Conservation (phyloP, 31 red algal genomes). For the Endocladia muricata region DNA sequence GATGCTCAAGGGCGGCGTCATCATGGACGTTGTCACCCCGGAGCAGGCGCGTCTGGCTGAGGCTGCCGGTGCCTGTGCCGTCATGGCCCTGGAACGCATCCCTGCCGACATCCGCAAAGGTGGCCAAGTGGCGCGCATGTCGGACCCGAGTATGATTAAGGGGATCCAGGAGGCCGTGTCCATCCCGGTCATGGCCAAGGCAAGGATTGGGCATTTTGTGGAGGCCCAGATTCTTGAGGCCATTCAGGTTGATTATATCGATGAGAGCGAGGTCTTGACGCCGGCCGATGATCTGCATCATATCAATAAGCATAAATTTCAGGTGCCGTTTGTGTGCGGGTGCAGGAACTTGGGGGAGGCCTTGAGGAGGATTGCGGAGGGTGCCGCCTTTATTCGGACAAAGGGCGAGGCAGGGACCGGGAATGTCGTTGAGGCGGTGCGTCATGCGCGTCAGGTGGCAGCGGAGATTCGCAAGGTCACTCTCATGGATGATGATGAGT, state of each 20-base stretch:
- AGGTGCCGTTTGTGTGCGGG: conserved; percentile 97
- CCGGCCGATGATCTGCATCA: conserved; percentile 95
- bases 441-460: conserved; percentile 83
- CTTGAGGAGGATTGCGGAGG: conserved; percentile 85
- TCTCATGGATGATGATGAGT: conserved; percentile 89
- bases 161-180: conserved; percentile 90
- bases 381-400: conserved; percentile 98
- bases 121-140: conserved; percentile 92
- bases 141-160: conserved; percentile 82
- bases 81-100: conserved; percentile 99
- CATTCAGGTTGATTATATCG: conserved; percentile 94
- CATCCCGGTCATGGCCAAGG: conserved; percentile 99
- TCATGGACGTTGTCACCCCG: conserved; percentile 99
- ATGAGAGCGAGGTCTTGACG: conserved; percentile 97
- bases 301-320: conserved; percentile 93
- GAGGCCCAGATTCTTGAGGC: conserved; percentile 98
- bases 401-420: conserved; percentile 99
- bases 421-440: conserved; percentile 96
- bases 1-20: conserved; percentile 99
- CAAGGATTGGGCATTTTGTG: conserved; percentile 97
- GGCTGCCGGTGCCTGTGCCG: conserved; percentile 93
- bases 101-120: conserved; percentile 93
- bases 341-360: conserved; percentile 98
- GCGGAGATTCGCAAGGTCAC: conserved; percentile 78
- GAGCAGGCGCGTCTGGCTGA: conserved; percentile 94